Base-by-base conservation (phyloP, 805 yeast genomes). In the Ogataea glucozyma region DNA sequence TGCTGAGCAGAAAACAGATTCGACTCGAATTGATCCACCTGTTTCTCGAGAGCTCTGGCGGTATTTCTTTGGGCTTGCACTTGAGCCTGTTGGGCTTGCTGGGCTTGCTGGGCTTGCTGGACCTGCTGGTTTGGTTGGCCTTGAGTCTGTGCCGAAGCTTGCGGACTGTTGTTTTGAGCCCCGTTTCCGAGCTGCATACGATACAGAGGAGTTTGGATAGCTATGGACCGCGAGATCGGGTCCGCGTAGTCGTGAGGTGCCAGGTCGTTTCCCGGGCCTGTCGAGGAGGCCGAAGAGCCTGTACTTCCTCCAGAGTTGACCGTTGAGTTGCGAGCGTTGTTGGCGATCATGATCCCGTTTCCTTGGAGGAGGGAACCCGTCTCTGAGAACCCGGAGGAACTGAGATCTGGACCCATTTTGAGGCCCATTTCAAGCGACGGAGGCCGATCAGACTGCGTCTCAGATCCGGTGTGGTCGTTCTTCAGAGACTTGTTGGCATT, bases 151-250 rank as follows among this genome's bases (percentile, higher is more conserved):
- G n/a, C n/a, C n/a, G n/a, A 16, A 23, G 38, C 21, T 22, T 23
- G 38, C 14, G 24, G 27, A n/a, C 22, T 22, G 30, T 23, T 34
- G 6, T 34, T 40, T 31, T 22, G 32, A 30, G 11, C 44, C 47
- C 17, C 44, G 44, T 17, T 43, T 43, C 14, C 34, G 48, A 52
- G 18, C 17, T 55, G 56, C 36, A 55, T 23, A 17, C 60, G 40
- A 36, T 53, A 55, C 20, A 54, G 38, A 4, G 60, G 60, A 8
- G 60, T 55, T 18, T 52, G 53, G 2, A 48, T 46, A 21, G 60
- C 56, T 1, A 54, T 46, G 9, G 51, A 44, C 26, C 58, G 43
- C 4, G 58, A 41, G 12, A 49, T 21, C 21, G 54, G 37, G 40
- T 53, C 60, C 1, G 54, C 46, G 31, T 55, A 55, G 29, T 52